These are phyloP conservation scores for Aspergillus kassunensis DNA, from an alignment of 495 filamentous ascomycete species.

Conservation along the genomic window DNA sequence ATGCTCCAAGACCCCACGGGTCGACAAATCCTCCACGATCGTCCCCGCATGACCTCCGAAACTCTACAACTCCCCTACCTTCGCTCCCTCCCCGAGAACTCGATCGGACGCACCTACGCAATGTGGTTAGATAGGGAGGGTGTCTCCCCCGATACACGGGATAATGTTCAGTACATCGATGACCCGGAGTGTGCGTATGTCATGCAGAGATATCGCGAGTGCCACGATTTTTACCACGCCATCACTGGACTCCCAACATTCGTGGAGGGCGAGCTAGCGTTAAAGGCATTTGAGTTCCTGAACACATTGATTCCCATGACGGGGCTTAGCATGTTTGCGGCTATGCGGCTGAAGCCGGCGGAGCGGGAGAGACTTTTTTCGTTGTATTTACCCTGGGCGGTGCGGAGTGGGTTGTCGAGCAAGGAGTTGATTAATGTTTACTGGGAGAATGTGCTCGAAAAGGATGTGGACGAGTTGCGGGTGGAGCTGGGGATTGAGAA, in stretches of 20 bases:
- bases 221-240: constrained; percentile 98
- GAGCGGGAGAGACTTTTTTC: constrained; percentile 70
- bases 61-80: constrained; percentile 68
- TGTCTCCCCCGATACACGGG: constrained; percentile 85
- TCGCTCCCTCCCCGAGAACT: constrained; percentile 64
- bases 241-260: constrained; percentile 89
- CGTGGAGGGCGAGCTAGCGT: constrained; percentile 86
- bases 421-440: constrained; percentile 94
- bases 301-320: constrained; percentile 96
- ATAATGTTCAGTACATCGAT: constrained; percentile 81
- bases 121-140: constrained; percentile 88
- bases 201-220: constrained; percentile 97
- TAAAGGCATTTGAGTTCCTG: constrained; percentile 95
- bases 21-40: constrained; percentile 84
- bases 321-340: constrained; percentile 70
- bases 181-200: constrained; percentile 95
- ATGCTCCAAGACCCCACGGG: constrained; percentile 86
- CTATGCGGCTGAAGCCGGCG: constrained; percentile 65
- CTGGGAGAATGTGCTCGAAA: constrained; percentile 94
- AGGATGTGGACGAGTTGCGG: constrained; percentile 74
- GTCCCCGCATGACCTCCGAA: constrained; percentile 80
- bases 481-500: constrained; percentile 73
- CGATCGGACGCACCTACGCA: constrained; percentile 80
- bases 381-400: constrained; percentile 85
- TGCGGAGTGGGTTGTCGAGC: constrained; percentile 70